Evolutionary conservation across 2,329 filamentous ascomycete genomes (phyloP), one percentile per base, ranked within the genome.

Genomic region (Trichoderma guizhouense): DNA sequence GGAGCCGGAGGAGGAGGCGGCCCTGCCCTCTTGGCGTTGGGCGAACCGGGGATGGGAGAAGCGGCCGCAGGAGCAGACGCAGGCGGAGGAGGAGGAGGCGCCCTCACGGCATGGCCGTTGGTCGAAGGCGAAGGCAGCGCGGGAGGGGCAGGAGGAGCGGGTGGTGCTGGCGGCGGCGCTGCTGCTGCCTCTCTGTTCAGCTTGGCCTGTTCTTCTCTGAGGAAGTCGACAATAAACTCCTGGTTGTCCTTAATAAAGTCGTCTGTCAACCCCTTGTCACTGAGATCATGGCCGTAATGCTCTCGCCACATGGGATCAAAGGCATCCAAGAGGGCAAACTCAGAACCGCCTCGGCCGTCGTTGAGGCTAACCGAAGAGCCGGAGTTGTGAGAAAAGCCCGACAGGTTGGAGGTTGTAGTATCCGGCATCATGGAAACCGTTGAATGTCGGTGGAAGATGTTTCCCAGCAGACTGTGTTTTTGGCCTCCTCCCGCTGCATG

Each of bases 231-330:
- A 77, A 91, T 91, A 74, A 91, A 91, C 76, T 91, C 89, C 76
- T 91, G 89, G 76, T 91, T 91, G 47, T 90, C 89, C 74, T 86
- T 87, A 77, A 91, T 91, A 74, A 91, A 89, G 75, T 91, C 89
- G 75, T 91, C 89, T 7, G 87, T 90, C 73, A 91, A 83, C 18
- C 89, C 89, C 81, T 90, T 90, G 60, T 87, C 82, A 71, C 84
- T 87, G 69, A 91, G 81, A 75, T 91, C 89, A 74, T 90, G 87
- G 43, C 89, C 89, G 81, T 90, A 91, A 74, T 89, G 88, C 75
- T 90, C 88, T 73, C 89, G 85, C 89, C 89, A 91, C 72, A 86
- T 81, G 2, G 88, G 87, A 78, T 91, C 89, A 75, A 91, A 91
- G 28, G 88, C 87, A 75, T 91, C 89, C 61, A 91, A 82, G 69